Conservation (phyloP, 352 stramenopile species). For the Phytophthora vignae region DNA sequence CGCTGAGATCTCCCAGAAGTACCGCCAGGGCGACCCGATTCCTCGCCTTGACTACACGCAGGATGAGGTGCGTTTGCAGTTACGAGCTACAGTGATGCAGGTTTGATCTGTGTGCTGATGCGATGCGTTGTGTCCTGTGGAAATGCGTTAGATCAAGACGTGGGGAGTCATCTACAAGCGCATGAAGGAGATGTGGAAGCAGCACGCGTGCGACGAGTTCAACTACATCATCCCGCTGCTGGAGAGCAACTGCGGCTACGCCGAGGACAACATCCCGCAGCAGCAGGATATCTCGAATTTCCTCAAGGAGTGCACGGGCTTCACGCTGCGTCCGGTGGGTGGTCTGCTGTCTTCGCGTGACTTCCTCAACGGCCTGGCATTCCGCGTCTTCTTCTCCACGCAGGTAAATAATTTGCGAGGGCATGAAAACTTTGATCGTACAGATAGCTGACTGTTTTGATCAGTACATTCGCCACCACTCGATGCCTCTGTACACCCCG, state of each 20-base stretch:
- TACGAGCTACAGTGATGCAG: too few relatives aligned
- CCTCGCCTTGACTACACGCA: slow-evolving; percentile 95
- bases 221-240: slow-evolving; percentile 95
- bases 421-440: not conserved
- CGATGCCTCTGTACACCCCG: slow-evolving; percentile 96
- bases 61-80: slow-evolving; percentile 80
- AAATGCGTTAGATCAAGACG: slow-evolving; percentile 61
- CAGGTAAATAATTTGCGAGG: slow-evolving; percentile 53
- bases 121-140: too few relatives aligned
- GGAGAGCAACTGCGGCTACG: slow-evolving; percentile 96
- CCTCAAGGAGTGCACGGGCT: slow-evolving; percentile 93
- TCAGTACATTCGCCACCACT: slow-evolving; percentile 96
- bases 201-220: slow-evolving; percentile 97
- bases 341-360: slow-evolving; percentile 96
- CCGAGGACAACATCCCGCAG: slow-evolving; percentile 95
- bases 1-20: slow-evolving; percentile 88
- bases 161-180: slow-evolving; percentile 94
- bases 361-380: slow-evolving; percentile 98
- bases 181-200: slow-evolving; percentile 94
- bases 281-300: slow-evolving; percentile 96
- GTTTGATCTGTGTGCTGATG: too few relatives aligned
- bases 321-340: slow-evolving; percentile 93
- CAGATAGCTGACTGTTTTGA: not conserved
- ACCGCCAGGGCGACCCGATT: slow-evolving; percentile 93
- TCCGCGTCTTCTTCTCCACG: slow-evolving; percentile 98